These are phyloP conservation scores for Sugiyamaella floridensis DNA, from an alignment of 805 yeast genomes.

Conservation along the genomic window DNA sequence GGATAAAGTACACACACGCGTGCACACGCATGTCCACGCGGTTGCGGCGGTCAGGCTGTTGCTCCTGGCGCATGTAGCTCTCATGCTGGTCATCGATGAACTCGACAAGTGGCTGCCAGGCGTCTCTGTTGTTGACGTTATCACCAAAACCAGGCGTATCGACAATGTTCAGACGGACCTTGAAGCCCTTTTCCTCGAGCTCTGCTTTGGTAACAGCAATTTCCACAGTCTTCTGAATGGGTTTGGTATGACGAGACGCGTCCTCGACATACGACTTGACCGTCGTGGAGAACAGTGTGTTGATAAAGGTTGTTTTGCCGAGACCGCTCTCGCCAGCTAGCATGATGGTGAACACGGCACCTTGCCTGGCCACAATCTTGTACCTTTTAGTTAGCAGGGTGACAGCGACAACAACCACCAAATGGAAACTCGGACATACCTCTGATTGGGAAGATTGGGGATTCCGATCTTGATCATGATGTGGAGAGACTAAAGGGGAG, in stretches of 20 bases:
- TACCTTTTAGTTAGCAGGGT: slow-evolving; percentile 20
- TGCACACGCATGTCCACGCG: slow-evolving; percentile 66
- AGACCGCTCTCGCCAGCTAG: slow-evolving; percentile 82
- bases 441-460: slow-evolving; percentile 26
- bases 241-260: slow-evolving; percentile 32
- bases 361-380: slow-evolving; percentile 39
- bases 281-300: slow-evolving; percentile 63
- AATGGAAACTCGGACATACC: slow-evolving; percentile 15
- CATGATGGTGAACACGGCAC: slow-evolving; percentile 73
- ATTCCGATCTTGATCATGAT: slow-evolving; percentile 20
- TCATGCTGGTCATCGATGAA: slow-evolving; percentile 78
- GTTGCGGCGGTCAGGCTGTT: slow-evolving; percentile 55
- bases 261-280: slow-evolving; percentile 37
- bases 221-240: slow-evolving; percentile 35
- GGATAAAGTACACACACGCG: slow-evolving; percentile 75
- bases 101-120: slow-evolving; percentile 63
- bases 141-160: slow-evolving; percentile 80
- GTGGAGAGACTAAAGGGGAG: not conserved
- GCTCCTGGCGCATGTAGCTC: slow-evolving; percentile 63
- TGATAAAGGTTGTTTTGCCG: slow-evolving; percentile 45
- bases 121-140: slow-evolving; percentile 52
- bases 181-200: slow-evolving; percentile 54
- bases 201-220: slow-evolving; percentile 39
- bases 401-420: no score
- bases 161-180: slow-evolving; percentile 53